Base-by-base conservation (phyloP, 164 flowering plant genomes). In the Cinnamomum micranthum region DNA sequence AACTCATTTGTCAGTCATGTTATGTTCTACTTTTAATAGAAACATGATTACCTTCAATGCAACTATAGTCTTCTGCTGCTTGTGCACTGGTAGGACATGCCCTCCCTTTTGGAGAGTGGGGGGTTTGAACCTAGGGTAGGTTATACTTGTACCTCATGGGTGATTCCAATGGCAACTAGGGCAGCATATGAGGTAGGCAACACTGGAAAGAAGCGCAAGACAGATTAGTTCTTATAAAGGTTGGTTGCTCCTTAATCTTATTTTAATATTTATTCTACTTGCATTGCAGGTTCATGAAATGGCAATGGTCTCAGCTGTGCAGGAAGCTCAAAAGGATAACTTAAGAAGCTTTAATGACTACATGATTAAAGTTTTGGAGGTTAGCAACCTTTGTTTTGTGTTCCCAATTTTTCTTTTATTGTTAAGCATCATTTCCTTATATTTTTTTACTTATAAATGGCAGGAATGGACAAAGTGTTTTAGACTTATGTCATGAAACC, bases 251-350 rank as follows among this genome's bases (percentile, higher is more conserved):
- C 60, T 55, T 20, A 1, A n/a, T 17, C 60, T 55, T 15, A 55
- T 55, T 55, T 41, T 20, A 55, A 20, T 15, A 15, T 55, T 6
- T 15, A 19, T 55, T 28, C 33, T 31, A n/a, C 76, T 27, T 77
- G 70, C 51, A 71, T 68, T 35, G 64, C 79, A 95, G 99, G 97
- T 95, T 81, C 98, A 90, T 84, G 98, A 95, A 82, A 93, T 95
- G 98, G 89, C 97, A 75, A 92, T 93, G 95, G 88, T 92, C 65
- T 92, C 99, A 71, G 94, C 97, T 80, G 81, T 95, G 47, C 99
- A 95, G 80, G 98, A 93, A 86, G 97, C 99, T 75, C 99, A 95
- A 78, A 95, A 91, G 84, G 99, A 93, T 80, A 95, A 92, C 70
- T 82, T 90, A 64, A 89, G 86, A 89, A 89, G 93, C 81, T 95